Percentiles rank a stretch among this genome's conserved stretches.
phyloP scores from a whole-genome alignment of 768 basidiomycete species.

The Plicaturopsis crispa region DNA sequence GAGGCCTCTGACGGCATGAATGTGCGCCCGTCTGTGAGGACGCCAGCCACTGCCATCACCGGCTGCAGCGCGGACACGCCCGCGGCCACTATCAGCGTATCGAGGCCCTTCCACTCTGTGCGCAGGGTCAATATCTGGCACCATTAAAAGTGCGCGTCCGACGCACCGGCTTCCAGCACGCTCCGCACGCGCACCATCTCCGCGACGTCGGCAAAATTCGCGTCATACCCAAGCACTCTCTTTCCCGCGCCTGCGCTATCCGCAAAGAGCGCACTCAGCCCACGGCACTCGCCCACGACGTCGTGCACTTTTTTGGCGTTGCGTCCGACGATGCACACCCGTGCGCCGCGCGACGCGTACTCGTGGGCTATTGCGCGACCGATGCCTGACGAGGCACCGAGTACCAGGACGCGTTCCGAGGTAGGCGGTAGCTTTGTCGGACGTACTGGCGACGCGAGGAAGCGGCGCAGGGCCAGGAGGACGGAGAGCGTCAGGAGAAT shows the following conservation, averaged over 20 bases:
- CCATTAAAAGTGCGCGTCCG: background rate
- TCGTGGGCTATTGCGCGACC: conserved; percentile 62
- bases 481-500: background rate
- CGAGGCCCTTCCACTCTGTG: conserved; percentile 74
- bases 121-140: background rate
- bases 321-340: conserved; percentile 68
- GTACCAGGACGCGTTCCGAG: conserved; percentile 67
- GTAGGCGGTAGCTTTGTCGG: conserved; percentile 27
- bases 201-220: conserved; percentile 56
- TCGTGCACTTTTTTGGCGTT: conserved; percentile 43
- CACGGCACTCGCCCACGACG: conserved; percentile 55
- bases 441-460: conserved; percentile 16
- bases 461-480: background rate
- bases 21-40: conserved; percentile 23
- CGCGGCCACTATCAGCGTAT: conserved; percentile 76
- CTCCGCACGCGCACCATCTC: conserved; percentile 61
- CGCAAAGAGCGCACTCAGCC: conserved; percentile 11
- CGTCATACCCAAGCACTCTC: conserved; percentile 42
- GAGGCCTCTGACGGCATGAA: conserved; percentile 30
- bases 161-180: conserved; percentile 47
- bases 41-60: conserved; percentile 62
- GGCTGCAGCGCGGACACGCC: conserved; percentile 81
- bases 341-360: conserved; percentile 72
- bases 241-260: conserved; percentile 11
- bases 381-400: conserved; percentile 83